Evolutionary conservation across 2,329 filamentous ascomycete species (phyloP).

Genomic region (Epichloe aotearoae): DNA sequence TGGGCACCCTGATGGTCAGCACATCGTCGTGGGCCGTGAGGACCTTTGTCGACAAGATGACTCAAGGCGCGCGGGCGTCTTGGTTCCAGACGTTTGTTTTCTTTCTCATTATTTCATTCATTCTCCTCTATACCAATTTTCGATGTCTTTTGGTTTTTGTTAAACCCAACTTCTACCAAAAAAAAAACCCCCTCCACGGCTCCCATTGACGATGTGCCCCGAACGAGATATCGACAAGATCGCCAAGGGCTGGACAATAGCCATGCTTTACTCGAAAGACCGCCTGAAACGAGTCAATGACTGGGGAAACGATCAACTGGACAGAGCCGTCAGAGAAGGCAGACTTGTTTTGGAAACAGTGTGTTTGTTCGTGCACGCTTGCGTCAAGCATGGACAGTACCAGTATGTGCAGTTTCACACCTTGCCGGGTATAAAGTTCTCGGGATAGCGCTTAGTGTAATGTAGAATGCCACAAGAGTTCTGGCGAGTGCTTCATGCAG

Average conservation of each 20-base stretch:
- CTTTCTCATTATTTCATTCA: neutral
- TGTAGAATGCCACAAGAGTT: constrained; percentile 23
- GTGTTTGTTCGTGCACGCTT: constrained; percentile 26
- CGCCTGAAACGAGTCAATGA: constrained; percentile 19
- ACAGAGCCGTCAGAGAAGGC: constrained; percentile 19
- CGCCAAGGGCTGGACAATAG: constrained; percentile 24
- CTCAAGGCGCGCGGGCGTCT: neutral
- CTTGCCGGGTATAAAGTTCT: too few species aligned
- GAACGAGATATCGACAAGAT: constrained; percentile 22
- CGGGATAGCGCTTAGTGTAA: too few species aligned
- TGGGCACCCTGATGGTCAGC: neutral
- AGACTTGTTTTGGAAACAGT: constrained; percentile 24
- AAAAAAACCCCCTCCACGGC: neutral
- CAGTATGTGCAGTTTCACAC: constrained; percentile 13
- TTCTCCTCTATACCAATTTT: neutral
- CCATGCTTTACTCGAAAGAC: constrained; percentile 23
- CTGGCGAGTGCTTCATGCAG: constrained; percentile 23
- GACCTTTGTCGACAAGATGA: constrained; percentile 5
- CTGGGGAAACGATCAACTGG: constrained; percentile 20
- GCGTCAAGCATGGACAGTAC: constrained; percentile 24
- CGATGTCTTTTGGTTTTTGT: neutral
- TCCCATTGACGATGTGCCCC: constrained; percentile 12
- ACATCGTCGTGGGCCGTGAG: neutral
- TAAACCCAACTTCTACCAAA: too few species aligned
- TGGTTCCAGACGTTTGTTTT: neutral